phyloP scores from a whole-genome alignment of 345 rosid species.

The Alliaria petiolata region DNA sequence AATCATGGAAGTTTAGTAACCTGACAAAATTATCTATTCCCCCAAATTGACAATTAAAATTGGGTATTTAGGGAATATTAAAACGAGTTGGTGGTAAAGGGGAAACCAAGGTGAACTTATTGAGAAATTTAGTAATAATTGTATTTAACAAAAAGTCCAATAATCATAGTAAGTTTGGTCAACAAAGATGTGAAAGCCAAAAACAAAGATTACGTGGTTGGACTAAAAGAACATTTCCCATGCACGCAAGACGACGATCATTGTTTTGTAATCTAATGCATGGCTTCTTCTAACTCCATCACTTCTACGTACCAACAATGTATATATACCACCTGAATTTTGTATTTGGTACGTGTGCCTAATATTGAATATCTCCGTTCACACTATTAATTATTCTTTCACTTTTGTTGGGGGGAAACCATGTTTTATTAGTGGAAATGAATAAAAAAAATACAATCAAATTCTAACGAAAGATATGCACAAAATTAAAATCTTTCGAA shows the following conservation, averaged over 20 bases:
- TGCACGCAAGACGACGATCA: constrained; percentile 25
- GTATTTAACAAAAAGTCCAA: constrained; percentile 3
- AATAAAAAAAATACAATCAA: too few species aligned
- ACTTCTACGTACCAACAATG: constrained; percentile 16
- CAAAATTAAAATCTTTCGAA: too few species aligned
- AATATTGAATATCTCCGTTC: not conserved
- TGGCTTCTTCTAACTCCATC: constrained; percentile 22
- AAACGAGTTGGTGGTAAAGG: constrained; percentile 34
- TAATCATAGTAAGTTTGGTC: constrained; percentile 28
- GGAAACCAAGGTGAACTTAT: constrained; percentile 21
- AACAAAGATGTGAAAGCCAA: constrained; percentile 29
- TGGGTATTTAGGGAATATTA: not conserved
- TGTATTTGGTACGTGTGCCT: not conserved
- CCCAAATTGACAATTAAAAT: constrained; percentile 8
- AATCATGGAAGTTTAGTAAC: not conserved
- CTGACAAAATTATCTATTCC: not conserved
- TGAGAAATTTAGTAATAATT: not conserved
- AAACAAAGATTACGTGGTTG: constrained; percentile 19
- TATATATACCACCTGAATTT: not conserved
- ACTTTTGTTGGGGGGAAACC: too few species aligned
- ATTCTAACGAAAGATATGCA: too few species aligned
- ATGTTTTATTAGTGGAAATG: too few species aligned
- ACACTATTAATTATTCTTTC: not conserved
- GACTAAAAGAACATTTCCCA: constrained; percentile 23
- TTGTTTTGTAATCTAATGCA: constrained; percentile 25